These are phyloP conservation scores for Trichoderma orchidacearum DNA, from an alignment of 495 filamentous ascomycete genomes.

Conservation along the genomic window DNA sequence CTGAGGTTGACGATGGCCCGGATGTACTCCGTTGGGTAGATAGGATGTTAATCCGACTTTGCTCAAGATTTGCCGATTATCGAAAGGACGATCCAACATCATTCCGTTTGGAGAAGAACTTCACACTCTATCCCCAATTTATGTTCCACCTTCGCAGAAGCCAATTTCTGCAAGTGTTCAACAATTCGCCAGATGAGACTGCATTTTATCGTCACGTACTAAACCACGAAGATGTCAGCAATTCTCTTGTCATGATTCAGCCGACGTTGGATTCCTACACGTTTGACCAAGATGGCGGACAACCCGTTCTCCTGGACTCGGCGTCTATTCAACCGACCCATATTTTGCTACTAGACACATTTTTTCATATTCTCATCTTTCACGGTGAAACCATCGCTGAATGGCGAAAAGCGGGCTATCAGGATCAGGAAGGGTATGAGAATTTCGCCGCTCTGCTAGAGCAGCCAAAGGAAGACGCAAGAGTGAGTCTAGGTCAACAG, in stretches of 20 bases:
- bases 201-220: conserved; percentile 96
- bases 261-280: conserved; percentile 96
- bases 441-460: conserved; percentile 85
- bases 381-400: conserved; percentile 96
- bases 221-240: conserved; percentile 93
- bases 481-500: conserved; percentile 41
- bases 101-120: conserved; percentile 97
- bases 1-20: conserved; percentile 97
- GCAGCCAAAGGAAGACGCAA: conserved; percentile 94
- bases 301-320: conserved; percentile 88
- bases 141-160: conserved; percentile 98
- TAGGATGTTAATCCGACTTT: conserved; percentile 93
- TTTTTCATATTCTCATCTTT: conserved; percentile 99
- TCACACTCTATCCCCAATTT: conserved; percentile 97
- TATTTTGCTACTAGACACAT: conserved; percentile 91
- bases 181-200: conserved; percentile 97
- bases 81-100: conserved; percentile 96
- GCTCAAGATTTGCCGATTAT: conserved; percentile 95
- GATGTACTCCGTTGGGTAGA: conserved; percentile 98
- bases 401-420: conserved; percentile 97
- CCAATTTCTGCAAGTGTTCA: conserved; percentile 98
- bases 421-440: conserved; percentile 96
- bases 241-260: conserved; percentile 98
- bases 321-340: conserved; percentile 91
- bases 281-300: conserved; percentile 80